Conservation (phyloP, 768 basidiomycete species). For the Kwoniella sp. region DNA sequence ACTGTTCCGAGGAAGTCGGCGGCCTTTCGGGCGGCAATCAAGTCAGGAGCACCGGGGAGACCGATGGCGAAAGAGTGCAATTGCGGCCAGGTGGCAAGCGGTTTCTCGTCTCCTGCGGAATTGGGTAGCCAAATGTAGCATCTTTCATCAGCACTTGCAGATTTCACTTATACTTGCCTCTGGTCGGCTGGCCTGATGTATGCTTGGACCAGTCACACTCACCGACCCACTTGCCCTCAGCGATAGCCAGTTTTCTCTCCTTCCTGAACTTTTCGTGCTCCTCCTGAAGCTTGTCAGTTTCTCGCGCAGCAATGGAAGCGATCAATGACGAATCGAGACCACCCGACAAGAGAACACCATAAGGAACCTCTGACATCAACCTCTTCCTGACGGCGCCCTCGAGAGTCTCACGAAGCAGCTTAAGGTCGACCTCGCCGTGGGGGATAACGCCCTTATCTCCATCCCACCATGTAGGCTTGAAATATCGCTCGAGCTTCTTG, state of each 20-base stretch:
- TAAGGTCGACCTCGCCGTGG: slow-evolving; percentile 66
- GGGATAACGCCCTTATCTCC: slow-evolving; percentile 71
- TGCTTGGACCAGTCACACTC: too few species aligned
- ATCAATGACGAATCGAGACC: slow-evolving; percentile 96
- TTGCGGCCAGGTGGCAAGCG: slow-evolving; percentile 87
- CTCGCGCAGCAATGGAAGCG: slow-evolving; percentile 88
- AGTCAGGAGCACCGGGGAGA: slow-evolving; percentile 89
- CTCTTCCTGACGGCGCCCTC: slow-evolving; percentile 92
- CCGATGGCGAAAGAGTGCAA: slow-evolving; percentile 98
- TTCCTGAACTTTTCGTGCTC: slow-evolving; percentile 74
- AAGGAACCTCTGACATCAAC: slow-evolving; percentile 97
- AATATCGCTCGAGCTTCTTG: slow-evolving; percentile 77
- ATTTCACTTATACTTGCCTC: too few species aligned
- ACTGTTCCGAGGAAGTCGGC: slow-evolving; percentile 90
- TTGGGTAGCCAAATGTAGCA: slow-evolving; percentile 31
- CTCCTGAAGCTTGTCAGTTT: slow-evolving; percentile 86
- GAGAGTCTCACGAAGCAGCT: slow-evolving; percentile 72
- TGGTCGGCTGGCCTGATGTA: too few species aligned
- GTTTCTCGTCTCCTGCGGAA: slow-evolving; percentile 56
- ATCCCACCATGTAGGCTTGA: slow-evolving; percentile 83
- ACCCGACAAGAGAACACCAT: slow-evolving; percentile 91
- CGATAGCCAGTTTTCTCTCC: slow-evolving; percentile 53
- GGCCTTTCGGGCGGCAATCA: slow-evolving; percentile 88
- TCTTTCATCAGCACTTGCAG: too few species aligned
- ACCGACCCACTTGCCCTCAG: slow-evolving; percentile 40